Evolutionary conservation across 1,139 yeast genomes (phyloP), one percentile per base, ranked within the genome.

Genomic region (Yamadazyma taylorii): DNA sequence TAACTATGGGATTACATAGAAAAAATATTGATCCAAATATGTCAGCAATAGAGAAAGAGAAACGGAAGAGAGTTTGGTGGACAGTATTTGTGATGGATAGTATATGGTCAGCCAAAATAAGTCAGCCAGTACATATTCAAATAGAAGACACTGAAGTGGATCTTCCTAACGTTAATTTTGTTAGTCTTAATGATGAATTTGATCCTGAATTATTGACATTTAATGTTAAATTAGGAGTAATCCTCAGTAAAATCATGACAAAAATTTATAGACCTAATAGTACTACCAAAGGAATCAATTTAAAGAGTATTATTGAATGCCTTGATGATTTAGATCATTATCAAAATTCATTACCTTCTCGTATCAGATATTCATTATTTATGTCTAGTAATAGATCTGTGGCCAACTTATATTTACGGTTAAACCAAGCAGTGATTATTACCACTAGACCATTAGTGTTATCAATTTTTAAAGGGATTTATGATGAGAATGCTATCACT

Each of bases 371-470:
- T 12, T 33, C 43, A 5, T 28, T 43, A 17, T 45, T 49, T 27
- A 40, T 60, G 5, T 38, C 43, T 15, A 38, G 40, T 5, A 41
- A 42, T 13, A 46, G 72, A 34, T 52, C 52, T 22, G 43, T 55
- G n/a, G 78, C 79, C 2, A 67, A 64, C 42, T 50, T 66, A 43
- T 60, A 64, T 47, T 64, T 75, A 43, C 56, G 78, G 39, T 73
- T 70, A 48, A 69, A 74, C 42, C 79, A 73, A 47, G 62, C 69
- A 35, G 54, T 73, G 8, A 64, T 73, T 19, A 58, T 69, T 19
- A 64, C 73, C 12, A 60, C 71, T 4, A 60, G 75, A 33, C 80
- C 80, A 3, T 48, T 75, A 24, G 55, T 71, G 2, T 52, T 69
- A 11, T 55, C 75, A 3, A 55, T 72, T 5, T 69, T 72, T 47